Conservation (phyloP, 1,284 basidiomycete genomes). For the Coniferiporia weirii region DNA sequence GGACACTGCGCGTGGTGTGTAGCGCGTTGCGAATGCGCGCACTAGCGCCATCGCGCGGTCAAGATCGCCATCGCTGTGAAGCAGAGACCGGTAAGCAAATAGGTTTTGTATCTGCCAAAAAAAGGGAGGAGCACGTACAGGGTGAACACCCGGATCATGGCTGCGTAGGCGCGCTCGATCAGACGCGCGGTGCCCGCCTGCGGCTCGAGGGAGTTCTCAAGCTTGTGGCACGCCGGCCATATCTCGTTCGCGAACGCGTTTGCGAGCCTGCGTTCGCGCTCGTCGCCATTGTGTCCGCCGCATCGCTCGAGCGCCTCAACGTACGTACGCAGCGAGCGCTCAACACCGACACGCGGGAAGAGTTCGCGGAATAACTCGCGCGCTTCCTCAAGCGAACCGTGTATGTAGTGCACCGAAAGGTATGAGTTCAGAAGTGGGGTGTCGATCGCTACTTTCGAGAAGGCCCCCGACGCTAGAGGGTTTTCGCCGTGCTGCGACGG, state of each 20-base stretch:
- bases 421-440: constrained; percentile 77
- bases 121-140: constrained; percentile 39
- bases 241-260: constrained; percentile 48
- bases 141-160: constrained; percentile 57
- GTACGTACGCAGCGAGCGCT: constrained; percentile 51
- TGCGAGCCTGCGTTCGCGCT: constrained; percentile 36
- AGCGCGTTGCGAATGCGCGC: constrained; percentile 24
- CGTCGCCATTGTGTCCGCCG: constrained; percentile 25
- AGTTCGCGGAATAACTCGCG: constrained; percentile 44
- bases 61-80: constrained; percentile 21
- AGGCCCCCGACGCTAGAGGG: constrained; percentile 34
- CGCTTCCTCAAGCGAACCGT: constrained; percentile 47
- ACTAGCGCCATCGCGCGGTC: constrained; percentile 24
- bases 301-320: constrained; percentile 69
- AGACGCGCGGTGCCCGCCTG: constrained; percentile 38
- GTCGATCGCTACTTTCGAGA: constrained; percentile 56
- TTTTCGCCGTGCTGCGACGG: constrained; percentile 18
- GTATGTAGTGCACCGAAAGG: constrained; percentile 70
- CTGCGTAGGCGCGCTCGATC: constrained; percentile 60
- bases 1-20: constrained; percentile 20
- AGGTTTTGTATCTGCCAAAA: not conserved
- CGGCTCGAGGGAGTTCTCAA: constrained; percentile 35
- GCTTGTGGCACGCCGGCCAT: constrained; percentile 51
- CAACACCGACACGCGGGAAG: constrained; percentile 39
- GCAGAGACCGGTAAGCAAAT: not conserved